These are phyloP conservation scores for Stramenopiles sp. DNA, from an alignment of 352 stramenopile species.

Conservation along the genomic window DNA sequence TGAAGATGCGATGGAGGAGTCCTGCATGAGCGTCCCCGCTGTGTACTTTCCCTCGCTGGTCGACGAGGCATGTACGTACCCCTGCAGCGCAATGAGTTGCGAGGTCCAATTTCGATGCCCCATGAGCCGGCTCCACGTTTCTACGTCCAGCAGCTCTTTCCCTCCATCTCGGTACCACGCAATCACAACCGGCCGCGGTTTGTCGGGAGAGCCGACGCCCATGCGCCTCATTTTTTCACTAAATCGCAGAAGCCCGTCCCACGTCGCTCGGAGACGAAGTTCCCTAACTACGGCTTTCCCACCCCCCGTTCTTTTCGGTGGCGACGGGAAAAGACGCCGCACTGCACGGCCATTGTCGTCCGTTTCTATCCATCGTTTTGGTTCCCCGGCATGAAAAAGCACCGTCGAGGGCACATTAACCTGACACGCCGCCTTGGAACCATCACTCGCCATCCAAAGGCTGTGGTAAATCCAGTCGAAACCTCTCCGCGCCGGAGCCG, in stretches of 20 bases:
- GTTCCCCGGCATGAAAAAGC: conserved; percentile 24
- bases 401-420: conserved; percentile 26
- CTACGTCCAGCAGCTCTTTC: conserved; percentile 19
- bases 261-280: not conserved
- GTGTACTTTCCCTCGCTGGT: conserved; percentile 13
- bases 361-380: conserved; percentile 23
- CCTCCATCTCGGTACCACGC: conserved; percentile 26
- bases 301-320: not conserved
- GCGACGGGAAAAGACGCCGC: not conserved
- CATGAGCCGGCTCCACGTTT: conserved; percentile 17
- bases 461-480: not conserved
- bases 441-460: not conserved
- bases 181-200: conserved; percentile 19
- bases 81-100: conserved; percentile 23
- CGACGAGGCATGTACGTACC: conserved; percentile 17
- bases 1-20: conserved; percentile 13
- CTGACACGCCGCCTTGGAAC: not conserved
- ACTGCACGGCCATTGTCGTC: conserved; percentile 22
- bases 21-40: conserved; percentile 11
- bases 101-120: conserved; percentile 23
- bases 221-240: not conserved
- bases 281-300: not conserved
- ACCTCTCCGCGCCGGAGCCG: not conserved
- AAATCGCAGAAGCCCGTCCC: not conserved
- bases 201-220: not conserved